Evolutionary conservation across 768 basidiomycete genomes (phyloP).

Genomic region (Kwoniella sp.): DNA sequence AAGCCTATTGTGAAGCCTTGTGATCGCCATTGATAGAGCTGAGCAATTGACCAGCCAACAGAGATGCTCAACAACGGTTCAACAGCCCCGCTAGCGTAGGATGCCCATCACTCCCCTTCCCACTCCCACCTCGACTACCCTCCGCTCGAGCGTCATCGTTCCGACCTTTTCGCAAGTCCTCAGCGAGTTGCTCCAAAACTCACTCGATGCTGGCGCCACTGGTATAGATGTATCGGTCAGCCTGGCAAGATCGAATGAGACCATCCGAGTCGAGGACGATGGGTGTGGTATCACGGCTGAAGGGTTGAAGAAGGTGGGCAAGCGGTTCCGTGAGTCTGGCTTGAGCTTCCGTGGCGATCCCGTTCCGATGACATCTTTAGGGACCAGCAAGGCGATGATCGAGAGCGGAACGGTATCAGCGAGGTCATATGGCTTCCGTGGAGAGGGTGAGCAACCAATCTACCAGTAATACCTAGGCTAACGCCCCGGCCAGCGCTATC

Average conservation of each 20-base stretch:
- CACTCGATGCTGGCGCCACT: slow-evolving; percentile 72
- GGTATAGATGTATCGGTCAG: slow-evolving; percentile 70
- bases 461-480: not conserved
- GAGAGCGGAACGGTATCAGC: slow-evolving; percentile 1
- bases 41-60: too few relatives aligned
- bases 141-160: slow-evolving; percentile 79
- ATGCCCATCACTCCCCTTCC: slow-evolving; percentile 54
- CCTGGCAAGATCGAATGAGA: slow-evolving; percentile 62
- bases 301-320: slow-evolving; percentile 59
- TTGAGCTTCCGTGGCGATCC: not conserved
- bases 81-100: not conserved
- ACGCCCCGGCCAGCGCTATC: too few relatives aligned
- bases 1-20: too few relatives aligned
- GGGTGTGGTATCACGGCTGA: slow-evolving; percentile 69
- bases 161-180: slow-evolving; percentile 75
- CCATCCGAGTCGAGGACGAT: slow-evolving; percentile 79
- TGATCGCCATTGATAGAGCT: too few relatives aligned
- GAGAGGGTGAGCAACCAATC: slow-evolving; percentile 65
- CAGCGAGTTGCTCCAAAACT: slow-evolving; percentile 83
- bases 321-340: slow-evolving; percentile 65
- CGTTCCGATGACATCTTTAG: not conserved
- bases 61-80: too few relatives aligned
- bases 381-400: slow-evolving; percentile 16
- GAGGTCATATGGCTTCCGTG: slow-evolving; percentile 78
- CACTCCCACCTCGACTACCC: slow-evolving; percentile 59